Evolutionary conservation across 2,329 filamentous ascomycete species (phyloP).

Genomic region (Endoconidiophora laricicola): DNA sequence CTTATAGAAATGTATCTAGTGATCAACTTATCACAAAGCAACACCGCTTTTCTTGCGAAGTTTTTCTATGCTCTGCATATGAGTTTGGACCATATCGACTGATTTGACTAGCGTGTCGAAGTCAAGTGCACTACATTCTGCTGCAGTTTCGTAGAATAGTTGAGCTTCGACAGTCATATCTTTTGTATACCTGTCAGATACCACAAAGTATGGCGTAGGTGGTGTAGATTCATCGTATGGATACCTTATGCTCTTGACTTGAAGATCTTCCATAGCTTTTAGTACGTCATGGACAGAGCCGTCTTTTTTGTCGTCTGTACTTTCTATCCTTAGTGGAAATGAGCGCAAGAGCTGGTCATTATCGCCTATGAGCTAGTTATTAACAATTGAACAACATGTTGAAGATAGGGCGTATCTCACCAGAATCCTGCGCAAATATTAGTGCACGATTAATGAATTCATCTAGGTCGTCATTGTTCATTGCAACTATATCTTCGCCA

Average conservation of each 20-base stretch:
- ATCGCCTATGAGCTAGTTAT: background rate
- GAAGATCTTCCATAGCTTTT: background rate
- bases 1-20: no score
- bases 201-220: background rate
- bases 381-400: background rate
- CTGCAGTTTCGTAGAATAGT: conserved; percentile 12
- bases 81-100: conserved; percentile 13
- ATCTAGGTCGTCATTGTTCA: conserved; percentile 45
- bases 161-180: conserved; percentile 12
- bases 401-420: background rate
- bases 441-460: conserved; percentile 39
- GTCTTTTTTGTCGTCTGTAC: background rate
- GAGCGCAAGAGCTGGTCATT: conserved; percentile 2
- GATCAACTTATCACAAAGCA: no score
- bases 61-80: conserved; percentile 8
- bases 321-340: conserved; percentile 5
- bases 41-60: background rate
- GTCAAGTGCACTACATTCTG: conserved; percentile 7
- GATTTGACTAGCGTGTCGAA: conserved; percentile 10
- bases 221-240: background rate
- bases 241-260: background rate
- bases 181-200: conserved; percentile 7
- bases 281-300: background rate
- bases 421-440: conserved; percentile 14
- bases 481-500: conserved; percentile 44